Evolutionary conservation across 768 basidiomycete genomes (phyloP).

Genomic region (Lactifluus echinatus): DNA sequence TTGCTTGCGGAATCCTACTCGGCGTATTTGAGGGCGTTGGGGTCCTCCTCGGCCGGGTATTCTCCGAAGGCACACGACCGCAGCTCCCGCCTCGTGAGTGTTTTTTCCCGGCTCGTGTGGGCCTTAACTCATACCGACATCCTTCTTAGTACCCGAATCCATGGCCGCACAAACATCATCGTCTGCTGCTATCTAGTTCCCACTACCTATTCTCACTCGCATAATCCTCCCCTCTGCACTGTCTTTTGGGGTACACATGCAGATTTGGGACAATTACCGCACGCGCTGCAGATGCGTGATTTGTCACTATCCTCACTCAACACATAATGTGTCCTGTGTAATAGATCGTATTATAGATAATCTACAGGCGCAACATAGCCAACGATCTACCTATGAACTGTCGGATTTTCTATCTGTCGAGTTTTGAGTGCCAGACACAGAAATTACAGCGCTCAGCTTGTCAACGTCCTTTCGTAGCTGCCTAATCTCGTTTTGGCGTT

Average conservation of each 20-base stretch:
- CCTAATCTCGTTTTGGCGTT: constrained; percentile 9
- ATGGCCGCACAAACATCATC: constrained; percentile 17
- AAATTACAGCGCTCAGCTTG: background rate
- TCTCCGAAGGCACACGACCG: constrained; percentile 75
- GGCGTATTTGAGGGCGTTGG: constrained; percentile 95
- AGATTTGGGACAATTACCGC: background rate
- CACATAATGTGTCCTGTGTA: constrained; percentile 15
- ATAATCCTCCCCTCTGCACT: background rate
- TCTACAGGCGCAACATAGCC: background rate
- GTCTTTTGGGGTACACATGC: background rate
- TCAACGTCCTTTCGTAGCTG: constrained; percentile 9
- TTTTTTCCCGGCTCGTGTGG: background rate
- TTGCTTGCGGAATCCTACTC: constrained; percentile 92
- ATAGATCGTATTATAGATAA: constrained; percentile 10
- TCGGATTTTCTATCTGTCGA: background rate
- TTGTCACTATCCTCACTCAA: constrained; percentile 9
- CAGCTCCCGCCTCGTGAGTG: constrained; percentile 73
- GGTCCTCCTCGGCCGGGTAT: constrained; percentile 81
- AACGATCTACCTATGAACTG: background rate
- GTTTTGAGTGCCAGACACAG: background rate
- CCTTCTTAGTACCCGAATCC: constrained; percentile 12
- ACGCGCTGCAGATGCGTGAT: background rate
- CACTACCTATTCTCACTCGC: background rate
- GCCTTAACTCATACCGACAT: background rate
- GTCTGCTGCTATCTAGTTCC: constrained; percentile 8